These are phyloP conservation scores for Wickerhamomyces ciferrii DNA, from an alignment of 805 yeast genomes.

Conservation along the genomic window DNA sequence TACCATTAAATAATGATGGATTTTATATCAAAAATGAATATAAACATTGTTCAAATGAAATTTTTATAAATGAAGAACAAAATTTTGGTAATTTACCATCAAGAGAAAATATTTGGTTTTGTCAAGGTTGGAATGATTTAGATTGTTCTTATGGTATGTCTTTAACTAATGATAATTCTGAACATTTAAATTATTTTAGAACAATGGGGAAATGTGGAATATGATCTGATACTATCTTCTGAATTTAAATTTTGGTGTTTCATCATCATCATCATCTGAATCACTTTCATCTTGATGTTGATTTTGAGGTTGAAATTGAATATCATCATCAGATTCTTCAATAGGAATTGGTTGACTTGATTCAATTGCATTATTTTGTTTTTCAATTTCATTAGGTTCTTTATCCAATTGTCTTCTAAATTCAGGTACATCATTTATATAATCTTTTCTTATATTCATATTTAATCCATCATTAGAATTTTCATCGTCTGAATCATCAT, in stretches of 20 bases:
- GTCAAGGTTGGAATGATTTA: constrained; percentile 61
- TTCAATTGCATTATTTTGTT: not conserved
- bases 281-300: not conserved
- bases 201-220: constrained; percentile 23
- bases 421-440: constrained; percentile 12
- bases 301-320: not conserved
- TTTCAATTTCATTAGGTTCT: not conserved
- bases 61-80: constrained; percentile 19
- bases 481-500: constrained; percentile 11
- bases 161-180: constrained; percentile 14
- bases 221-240: constrained; percentile 5
- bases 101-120: constrained; percentile 63
- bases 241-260: not conserved
- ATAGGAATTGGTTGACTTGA: not conserved
- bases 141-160: constrained; percentile 29
- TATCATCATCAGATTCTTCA: not conserved
- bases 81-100: constrained; percentile 5
- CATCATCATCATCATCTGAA: constrained; percentile 2
- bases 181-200: constrained; percentile 23
- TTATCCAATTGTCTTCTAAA: constrained; percentile 5
- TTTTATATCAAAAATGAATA: constrained; percentile 13
- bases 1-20: constrained; percentile 16
- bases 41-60: constrained; percentile 14
- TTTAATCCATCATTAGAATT: constrained; percentile 17
- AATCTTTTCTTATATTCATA: constrained; percentile 13